A percentile compares a stretch with the other conserved stretches of the same genome.
Evolutionary conservation across 1,284 basidiomycete genomes (phyloP).

Genomic region (Peniophora sp.): DNA sequence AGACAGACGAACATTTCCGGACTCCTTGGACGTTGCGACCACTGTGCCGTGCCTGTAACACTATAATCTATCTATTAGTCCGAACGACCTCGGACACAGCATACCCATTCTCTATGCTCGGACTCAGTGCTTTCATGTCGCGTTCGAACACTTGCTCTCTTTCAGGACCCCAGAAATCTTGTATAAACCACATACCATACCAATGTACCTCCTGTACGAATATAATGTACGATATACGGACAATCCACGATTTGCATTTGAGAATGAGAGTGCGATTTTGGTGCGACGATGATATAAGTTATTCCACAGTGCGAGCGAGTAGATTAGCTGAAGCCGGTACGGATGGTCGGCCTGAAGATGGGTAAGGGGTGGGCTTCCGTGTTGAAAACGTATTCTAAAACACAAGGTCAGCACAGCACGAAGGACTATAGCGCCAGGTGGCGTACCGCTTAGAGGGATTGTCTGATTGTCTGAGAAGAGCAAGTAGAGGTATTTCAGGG

Average conservation of each 20-base stretch:
- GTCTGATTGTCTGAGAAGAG: conserved; percentile 74
- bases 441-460: conserved; percentile 69
- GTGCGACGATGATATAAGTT: no score
- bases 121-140: not conserved
- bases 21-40: not conserved
- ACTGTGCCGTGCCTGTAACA: not conserved
- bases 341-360: conserved; percentile 46
- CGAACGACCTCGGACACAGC: not conserved
- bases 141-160: not conserved
- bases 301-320: no score
- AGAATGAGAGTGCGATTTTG: no score
- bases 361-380: conserved; percentile 80
- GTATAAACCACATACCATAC: no score
- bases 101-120: not conserved
- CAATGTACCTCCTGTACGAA: no score
- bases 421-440: not conserved
- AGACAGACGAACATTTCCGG: not conserved
- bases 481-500: conserved; percentile 91
- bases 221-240: no score
- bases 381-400: conserved; percentile 84
- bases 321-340: conserved; percentile 41
- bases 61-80: not conserved
- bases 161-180: no score
- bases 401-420: not conserved
- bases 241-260: no score